These are phyloP conservation scores for Afroboletus lepidellus DNA, from an alignment of 1,284 basidiomycete genomes.

Conservation along the genomic window DNA sequence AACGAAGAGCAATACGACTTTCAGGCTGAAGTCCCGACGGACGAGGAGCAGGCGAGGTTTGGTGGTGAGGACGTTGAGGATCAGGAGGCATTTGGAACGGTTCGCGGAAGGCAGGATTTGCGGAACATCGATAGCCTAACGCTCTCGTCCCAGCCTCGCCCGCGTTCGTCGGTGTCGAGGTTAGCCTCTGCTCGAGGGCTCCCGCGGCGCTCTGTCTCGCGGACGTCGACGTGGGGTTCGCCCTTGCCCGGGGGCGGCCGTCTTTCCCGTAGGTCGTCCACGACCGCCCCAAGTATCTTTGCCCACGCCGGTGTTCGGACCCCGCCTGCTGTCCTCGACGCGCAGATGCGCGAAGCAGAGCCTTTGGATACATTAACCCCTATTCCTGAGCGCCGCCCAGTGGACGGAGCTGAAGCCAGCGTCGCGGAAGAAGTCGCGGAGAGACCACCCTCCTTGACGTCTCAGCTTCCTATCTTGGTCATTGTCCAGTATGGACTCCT, in stretches of 20 bases:
- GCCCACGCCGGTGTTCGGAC: conserved; percentile 74
- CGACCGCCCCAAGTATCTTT: conserved; percentile 70
- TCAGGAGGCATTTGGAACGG: conserved; percentile 27
- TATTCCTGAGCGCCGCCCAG: conserved; percentile 45
- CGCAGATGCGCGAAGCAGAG: conserved; percentile 48
- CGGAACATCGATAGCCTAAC: conserved; percentile 10
- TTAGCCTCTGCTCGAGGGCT: conserved; percentile 10
- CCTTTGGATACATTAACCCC: conserved; percentile 46
- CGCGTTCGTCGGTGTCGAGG: conserved; percentile 16
- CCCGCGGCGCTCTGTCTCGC: conserved; percentile 24
- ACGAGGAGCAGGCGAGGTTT: conserved; percentile 22
- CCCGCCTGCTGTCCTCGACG: conserved; percentile 68
- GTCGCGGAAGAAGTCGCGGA: conserved; percentile 13
- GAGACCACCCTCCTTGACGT: conserved; percentile 58
- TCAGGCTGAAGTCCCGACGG: conserved; percentile 17
- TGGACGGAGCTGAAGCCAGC: conserved; percentile 5
- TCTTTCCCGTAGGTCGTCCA: conserved; percentile 52
- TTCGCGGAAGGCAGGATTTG: conserved; percentile 22
- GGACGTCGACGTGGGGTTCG: conserved; percentile 34
- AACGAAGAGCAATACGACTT: conserved; percentile 38
- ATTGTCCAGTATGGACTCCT: conserved; percentile 79
- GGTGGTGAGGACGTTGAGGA: conserved; percentile 33
- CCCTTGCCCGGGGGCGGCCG: conserved; percentile 30
- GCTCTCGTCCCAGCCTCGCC: conserved; percentile 14
- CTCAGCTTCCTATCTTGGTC: conserved; percentile 66